phyloP scores from a whole-genome alignment of 2,329 filamentous ascomycete species.

The Aureobasidium lini region DNA sequence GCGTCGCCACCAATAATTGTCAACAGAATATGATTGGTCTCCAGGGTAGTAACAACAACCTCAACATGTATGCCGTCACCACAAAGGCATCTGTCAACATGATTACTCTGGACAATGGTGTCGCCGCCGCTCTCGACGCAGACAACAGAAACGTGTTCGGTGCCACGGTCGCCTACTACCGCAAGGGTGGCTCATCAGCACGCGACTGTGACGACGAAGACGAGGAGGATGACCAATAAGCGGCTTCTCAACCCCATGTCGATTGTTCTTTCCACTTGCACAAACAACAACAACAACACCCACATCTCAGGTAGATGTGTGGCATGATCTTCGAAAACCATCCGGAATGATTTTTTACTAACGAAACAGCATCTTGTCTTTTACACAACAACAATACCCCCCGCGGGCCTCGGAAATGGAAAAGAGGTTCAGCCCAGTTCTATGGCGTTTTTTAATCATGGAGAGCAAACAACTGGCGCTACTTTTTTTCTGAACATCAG shows the following conservation, averaged over 20 bases:
- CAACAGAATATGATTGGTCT: slow-evolving; percentile 44
- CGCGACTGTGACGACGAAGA: slow-evolving; percentile 9
- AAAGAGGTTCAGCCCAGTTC: neutral
- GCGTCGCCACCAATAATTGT: slow-evolving; percentile 41
- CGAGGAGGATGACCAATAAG: neutral
- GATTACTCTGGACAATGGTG: slow-evolving; percentile 32
- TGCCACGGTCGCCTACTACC: slow-evolving; percentile 33
- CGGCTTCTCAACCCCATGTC: neutral
- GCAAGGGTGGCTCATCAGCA: neutral
- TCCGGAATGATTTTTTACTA: slow-evolving; percentile 11
- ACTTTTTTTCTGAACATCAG: neutral
- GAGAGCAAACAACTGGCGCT: neutral
- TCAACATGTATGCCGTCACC: slow-evolving; percentile 41
- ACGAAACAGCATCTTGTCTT: slow-evolving; percentile 4
- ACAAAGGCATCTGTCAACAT: slow-evolving; percentile 45
- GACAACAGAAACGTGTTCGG: slow-evolving; percentile 44
- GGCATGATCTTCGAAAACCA: neutral
- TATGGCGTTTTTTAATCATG: neutral
- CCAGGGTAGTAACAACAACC: slow-evolving; percentile 32
- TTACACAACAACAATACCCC: neutral
- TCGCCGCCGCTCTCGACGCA: slow-evolving; percentile 31
- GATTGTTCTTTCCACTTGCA: neutral
- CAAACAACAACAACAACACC: neutral
- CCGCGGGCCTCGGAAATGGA: neutral
- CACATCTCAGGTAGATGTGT: neutral